Evolutionary conservation across 176 grass and related monocot species (phyloP).

Genomic region (Lolium multiflorum): DNA sequence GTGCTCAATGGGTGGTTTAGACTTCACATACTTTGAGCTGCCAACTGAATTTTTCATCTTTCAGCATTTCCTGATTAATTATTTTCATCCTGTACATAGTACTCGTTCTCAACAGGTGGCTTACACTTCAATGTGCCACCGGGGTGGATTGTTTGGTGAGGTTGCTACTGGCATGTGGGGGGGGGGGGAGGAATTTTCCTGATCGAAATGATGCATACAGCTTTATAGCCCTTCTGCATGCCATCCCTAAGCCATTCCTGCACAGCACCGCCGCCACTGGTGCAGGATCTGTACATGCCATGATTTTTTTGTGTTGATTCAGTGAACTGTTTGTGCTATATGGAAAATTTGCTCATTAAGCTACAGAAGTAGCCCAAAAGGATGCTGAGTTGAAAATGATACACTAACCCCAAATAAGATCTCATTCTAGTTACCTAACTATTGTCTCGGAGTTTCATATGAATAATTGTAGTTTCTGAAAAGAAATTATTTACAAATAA

Average conservation of each 20-base stretch:
- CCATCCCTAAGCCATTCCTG: background rate
- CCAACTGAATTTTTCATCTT: background rate
- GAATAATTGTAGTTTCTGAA: slow-evolving; percentile 31
- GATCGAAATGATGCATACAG: background rate
- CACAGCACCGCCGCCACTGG: background rate
- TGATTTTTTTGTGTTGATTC: background rate
- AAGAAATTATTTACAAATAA: slow-evolving; percentile 26
- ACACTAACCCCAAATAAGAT: slow-evolving; percentile 24
- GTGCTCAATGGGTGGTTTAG: background rate
- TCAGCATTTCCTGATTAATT: background rate
- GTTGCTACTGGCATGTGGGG: background rate
- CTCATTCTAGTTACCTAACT: slow-evolving; percentile 7
- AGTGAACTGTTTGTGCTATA: background rate
- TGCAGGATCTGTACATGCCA: background rate
- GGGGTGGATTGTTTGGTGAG: background rate
- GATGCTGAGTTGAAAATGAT: slow-evolving; percentile 27
- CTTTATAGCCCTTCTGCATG: background rate
- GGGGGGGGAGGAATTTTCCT: background rate
- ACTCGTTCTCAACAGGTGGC: background rate
- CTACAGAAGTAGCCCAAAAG: background rate
- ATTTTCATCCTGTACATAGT: background rate
- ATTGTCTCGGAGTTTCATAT: slow-evolving; percentile 32
- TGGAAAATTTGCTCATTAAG: slow-evolving; percentile 4
- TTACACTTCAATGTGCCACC: background rate
- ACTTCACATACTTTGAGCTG: slow-evolving; percentile 3